A percentile compares a stretch with the other conserved stretches of the same genome.
phyloP scores from a whole-genome alignment of 305 asterid species.

The Solanum aculeatissimum region DNA sequence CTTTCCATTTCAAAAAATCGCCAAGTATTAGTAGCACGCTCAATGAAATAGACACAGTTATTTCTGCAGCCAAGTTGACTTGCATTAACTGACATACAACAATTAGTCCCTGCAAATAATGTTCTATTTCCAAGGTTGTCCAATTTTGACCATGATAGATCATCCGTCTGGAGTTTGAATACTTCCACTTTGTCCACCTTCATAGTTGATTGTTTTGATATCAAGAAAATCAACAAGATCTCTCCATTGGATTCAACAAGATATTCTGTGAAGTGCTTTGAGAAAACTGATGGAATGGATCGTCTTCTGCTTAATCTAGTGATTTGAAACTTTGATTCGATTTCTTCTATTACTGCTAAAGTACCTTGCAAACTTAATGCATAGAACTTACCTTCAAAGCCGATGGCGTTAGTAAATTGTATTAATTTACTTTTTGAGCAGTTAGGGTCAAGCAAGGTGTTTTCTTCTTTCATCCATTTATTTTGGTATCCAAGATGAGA shows the following conservation, averaged over 20 bases:
- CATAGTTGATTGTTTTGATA: slow-evolving; percentile 13
- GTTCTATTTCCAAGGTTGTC: slow-evolving; percentile 16
- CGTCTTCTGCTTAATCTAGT: slow-evolving; percentile 14
- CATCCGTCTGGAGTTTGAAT: slow-evolving; percentile 11
- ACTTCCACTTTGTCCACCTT: slow-evolving; percentile 30
- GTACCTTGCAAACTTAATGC: slow-evolving; percentile 39
- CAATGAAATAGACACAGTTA: slow-evolving; percentile 22
- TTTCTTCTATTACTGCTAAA: slow-evolving; percentile 23
- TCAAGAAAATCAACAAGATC: slow-evolving; percentile 13
- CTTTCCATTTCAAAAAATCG: not conserved
- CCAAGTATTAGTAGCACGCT: not conserved
- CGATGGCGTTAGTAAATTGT: slow-evolving; percentile 10
- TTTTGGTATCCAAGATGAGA: not conserved
- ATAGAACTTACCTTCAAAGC: slow-evolving; percentile 29
- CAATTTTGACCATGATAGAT: slow-evolving; percentile 13
- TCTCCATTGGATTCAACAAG: slow-evolving; percentile 19
- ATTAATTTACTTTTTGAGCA: not conserved
- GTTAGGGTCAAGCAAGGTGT: not conserved
- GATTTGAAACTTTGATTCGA: slow-evolving; percentile 11
- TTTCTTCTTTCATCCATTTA: not conserved
- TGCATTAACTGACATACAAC: slow-evolving; percentile 18
- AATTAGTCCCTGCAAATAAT: slow-evolving; percentile 22
- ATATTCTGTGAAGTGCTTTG: slow-evolving; percentile 25
- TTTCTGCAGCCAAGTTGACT: slow-evolving; percentile 18
- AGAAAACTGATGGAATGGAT: slow-evolving; percentile 17